Conservation (phyloP, 495 filamentous ascomycete genomes). For the Lasiosphaeria ovina region DNA sequence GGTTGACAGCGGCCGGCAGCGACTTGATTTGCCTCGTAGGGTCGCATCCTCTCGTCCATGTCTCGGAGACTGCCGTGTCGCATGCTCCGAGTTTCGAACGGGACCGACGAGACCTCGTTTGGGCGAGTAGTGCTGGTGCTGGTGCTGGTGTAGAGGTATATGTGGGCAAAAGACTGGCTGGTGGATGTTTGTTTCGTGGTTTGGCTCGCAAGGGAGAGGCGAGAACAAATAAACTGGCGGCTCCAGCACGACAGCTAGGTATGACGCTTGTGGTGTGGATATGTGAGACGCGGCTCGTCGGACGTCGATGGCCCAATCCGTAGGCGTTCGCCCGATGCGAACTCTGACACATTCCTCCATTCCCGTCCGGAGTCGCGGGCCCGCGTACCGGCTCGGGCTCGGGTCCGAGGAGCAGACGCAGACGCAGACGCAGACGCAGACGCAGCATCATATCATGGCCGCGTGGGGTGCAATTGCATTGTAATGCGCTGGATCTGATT, state of each 20-base stretch:
- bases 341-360: neutral
- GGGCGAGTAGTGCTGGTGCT: neutral
- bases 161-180: too few relatives aligned
- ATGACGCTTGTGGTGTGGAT: neutral
- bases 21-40: slow-evolving; percentile 13
- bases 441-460: neutral
- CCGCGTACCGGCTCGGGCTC: slow-evolving; percentile 16
- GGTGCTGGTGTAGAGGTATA: neutral
- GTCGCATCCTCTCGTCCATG: slow-evolving; percentile 16
- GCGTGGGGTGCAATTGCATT: too few relatives aligned
- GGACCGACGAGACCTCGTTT: slow-evolving; percentile 7
- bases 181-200: neutral
- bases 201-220: neutral
- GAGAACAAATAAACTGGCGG: neutral
- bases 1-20: slow-evolving; percentile 10
- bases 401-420: slow-evolving; percentile 18
- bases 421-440: neutral
- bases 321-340: slow-evolving; percentile 18
- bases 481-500: too few relatives aligned
- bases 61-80: slow-evolving; percentile 19
- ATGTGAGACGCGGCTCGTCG: neutral
- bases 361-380: slow-evolving; percentile 13
- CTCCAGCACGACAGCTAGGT: neutral
- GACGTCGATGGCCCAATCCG: slow-evolving; percentile 6
- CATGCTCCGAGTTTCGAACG: slow-evolving; percentile 13